Percentiles rank a stretch among this genome's conserved stretches.
Conservation (phyloP, 352 stramenopile species). For the Phytophthora ohioensis region DNA sequence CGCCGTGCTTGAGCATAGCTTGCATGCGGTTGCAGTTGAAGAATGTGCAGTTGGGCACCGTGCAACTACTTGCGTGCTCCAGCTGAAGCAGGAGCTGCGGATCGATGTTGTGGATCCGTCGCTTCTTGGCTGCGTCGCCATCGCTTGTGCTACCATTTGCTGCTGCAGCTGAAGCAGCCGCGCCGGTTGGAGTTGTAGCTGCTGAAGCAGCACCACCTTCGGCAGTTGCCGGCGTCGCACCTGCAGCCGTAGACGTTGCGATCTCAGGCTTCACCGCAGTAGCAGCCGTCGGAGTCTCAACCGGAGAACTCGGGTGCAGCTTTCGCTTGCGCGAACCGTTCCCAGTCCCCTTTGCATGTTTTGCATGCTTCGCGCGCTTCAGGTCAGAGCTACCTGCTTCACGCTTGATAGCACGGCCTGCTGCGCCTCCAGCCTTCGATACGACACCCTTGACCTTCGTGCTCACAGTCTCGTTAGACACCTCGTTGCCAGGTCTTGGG, state of each 20-base stretch:
- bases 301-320: constrained; percentile 54
- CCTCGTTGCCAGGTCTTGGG: constrained; percentile 67
- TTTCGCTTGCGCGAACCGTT: constrained; percentile 77
- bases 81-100: constrained; percentile 87
- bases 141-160: constrained; percentile 17
- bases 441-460: constrained; percentile 44
- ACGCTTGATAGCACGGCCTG: constrained; percentile 47
- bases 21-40: constrained; percentile 91
- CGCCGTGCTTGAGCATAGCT: constrained; percentile 91
- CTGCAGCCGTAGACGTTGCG: neutral
- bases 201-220: constrained; percentile 5
- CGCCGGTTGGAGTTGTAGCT: constrained; percentile 5
- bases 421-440: constrained; percentile 36
- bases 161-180: neutral
- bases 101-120: constrained; percentile 90
- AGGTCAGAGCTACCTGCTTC: constrained; percentile 55
- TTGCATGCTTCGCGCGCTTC: constrained; percentile 55
- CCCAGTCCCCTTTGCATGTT: constrained; percentile 31
- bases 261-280: constrained; percentile 19
- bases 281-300: constrained; percentile 19
- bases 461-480: constrained; percentile 39
- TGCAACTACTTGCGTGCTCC: constrained; percentile 85
- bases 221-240: neutral
- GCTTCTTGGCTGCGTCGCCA: constrained; percentile 93
- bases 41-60: constrained; percentile 74